Evolutionary conservation across 371 early-diverging fungal species (phyloP), one percentile per base, ranked within the genome.

Genomic region (Mucor mucedo): DNA sequence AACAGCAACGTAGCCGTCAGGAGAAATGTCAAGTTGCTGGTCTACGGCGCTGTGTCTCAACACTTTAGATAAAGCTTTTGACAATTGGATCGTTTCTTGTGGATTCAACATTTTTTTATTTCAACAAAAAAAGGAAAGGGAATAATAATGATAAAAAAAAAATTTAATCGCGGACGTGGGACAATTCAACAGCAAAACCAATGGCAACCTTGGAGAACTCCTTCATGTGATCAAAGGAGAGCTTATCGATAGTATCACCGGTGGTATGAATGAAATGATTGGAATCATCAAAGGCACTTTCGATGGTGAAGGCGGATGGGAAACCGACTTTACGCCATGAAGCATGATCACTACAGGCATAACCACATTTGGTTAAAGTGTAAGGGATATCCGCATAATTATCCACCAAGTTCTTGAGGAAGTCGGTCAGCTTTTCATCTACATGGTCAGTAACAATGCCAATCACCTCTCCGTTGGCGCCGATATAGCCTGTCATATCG

Each of bases 401-500:
- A 14, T 69, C 78, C 48, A 84, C 76, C 41, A 84, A 55, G 52
- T 64, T 62, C 58, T 79, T 76, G 50, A 94, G 69, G 69, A 94
- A 89, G 4, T 74, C 72, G 13, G 91, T 91, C 65, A 94, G 68
- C 59, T 71, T 71, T 6, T 69, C 66, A 71, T 95, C 91, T 5
- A 91, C 91, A 73, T 83, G 85, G 73, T 98, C 98, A n/a, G 89
- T 85, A 29, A 91, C 84, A 45, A 98, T 77, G 42, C 93, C 97
- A 68, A 94, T 86, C 27, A 90, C 81, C 66, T 89, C 85, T n/a
- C 72, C 79, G 52, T 81, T 75, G 52, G 71, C 72, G 56, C 83
- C 86, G 63, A 86, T 76, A 67, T 88, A 97, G 29, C 97, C 98
- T 27, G 96, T 94, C 88, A 88, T 88, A 49, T 89, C 90, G 55